A percentile compares a stretch with the other conserved stretches of the same genome.
Evolutionary conservation across 441 rosid genomes (phyloP).

Genomic region (Gossypium trilobum): DNA sequence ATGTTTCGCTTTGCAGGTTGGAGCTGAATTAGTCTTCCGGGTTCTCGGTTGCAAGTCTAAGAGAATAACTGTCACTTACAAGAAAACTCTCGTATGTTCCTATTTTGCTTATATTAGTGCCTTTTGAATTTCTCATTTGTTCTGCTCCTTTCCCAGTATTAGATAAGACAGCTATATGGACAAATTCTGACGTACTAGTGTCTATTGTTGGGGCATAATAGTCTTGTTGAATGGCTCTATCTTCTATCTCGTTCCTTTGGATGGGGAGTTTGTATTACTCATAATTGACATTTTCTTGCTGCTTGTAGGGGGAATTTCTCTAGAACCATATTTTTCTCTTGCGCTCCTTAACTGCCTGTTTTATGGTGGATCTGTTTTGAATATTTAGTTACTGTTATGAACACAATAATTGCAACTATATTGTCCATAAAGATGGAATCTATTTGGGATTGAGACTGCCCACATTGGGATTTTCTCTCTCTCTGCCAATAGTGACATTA

Average conservation of each 20-base stretch:
- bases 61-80: conserved; percentile 91
- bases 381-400: background rate
- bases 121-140: conserved; percentile 4
- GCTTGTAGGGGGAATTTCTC: background rate
- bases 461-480: background rate
- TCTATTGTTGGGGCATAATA: background rate
- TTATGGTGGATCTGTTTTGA: background rate
- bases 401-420: background rate
- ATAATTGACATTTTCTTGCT: background rate
- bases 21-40: conserved; percentile 80
- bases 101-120: conserved; percentile 9
- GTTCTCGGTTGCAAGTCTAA: conserved; percentile 97
- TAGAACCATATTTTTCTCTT: background rate
- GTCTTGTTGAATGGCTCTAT: background rate
- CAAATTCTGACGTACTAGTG: background rate
- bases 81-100: conserved; percentile 83
- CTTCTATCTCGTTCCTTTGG: background rate
- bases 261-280: background rate
- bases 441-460: background rate
- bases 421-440: background rate
- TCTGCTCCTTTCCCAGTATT: background rate
- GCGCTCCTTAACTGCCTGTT: background rate
- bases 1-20: conserved; percentile 50
- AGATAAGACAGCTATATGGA: background rate
- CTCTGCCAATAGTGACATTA: background rate